Evolutionary conservation across 2,329 filamentous ascomycete genomes (phyloP), one percentile per base, ranked within the genome.

Genomic region (Apiospora pterosperma): DNA sequence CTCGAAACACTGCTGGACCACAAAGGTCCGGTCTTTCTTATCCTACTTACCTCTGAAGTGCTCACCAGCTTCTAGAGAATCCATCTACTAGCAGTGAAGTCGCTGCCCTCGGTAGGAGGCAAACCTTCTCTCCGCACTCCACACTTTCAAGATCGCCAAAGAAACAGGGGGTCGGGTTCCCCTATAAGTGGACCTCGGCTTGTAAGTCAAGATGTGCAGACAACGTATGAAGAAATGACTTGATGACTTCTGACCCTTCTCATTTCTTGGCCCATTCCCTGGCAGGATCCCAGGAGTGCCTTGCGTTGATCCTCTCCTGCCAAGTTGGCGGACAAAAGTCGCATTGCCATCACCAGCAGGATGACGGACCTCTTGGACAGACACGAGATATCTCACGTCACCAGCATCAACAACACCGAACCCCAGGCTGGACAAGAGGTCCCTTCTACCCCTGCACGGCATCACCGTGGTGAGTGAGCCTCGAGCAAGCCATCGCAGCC

Each of bases 401-500:
- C 5, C 44, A 14, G 4, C 48, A 52, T 8, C 48, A n/a, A 2
- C 28, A 19, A 19, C 14, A 2, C 44, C 44, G 2, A 52, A 25
- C 10, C 41, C 44, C 36, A 44, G 48, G 60, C 21, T 44, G n/a
- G 42, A 63, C 25, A 39, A 63, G 16, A 39, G 62, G 16, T 55
- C 59, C 19, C 55, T 63, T 12, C 61, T 71, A 1, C 77, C 78
- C 2, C 73, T 81, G 3, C 74, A 79, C 25, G 82, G 82, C 12
- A 76, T 84, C 60, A 84, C 81, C 0, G 82, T 86, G 7, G 79
- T 85, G 25, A 8, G 79, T 85, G 25, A 82, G 82, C 44, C 74
- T 85, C 0, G 84, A 85, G 64, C 84, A 86, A 70, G 84, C 84
- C 59, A 83, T 86, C 67, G 81, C 84, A 0, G 83, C 82, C 0